Evolutionary conservation across 495 filamentous ascomycete species (phyloP), one percentile per base, ranked within the genome.

Genomic region (Tuber indicum): DNA sequence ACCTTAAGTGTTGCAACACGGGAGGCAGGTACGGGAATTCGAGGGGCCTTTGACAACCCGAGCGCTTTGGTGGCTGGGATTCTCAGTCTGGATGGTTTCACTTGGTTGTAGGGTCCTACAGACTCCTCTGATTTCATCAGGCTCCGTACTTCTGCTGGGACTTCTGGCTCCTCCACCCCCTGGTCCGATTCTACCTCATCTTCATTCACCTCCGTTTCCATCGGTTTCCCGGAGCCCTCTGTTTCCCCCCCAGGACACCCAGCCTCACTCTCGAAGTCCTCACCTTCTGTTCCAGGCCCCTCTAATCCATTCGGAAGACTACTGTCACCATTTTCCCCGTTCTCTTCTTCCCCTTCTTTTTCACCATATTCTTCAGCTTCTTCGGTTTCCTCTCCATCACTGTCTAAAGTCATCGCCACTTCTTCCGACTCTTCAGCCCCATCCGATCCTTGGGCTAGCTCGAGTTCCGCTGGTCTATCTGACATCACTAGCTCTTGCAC

Each of bases 401-500:
- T 36, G 3, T 36, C 26, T 14, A 16, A 26, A 66, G 58, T 7
- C 58, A 66, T 66, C n/a, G 3, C 12, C 58, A 66, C 58, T 26
- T 66, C 26, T 66, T 36, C 26, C 58, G 14, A 36, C 58, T 36
- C 36, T 14, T 19, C 58, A 66, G 58, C 58, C 3, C 26, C 26
- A 36, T 16, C 58, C 26, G 36, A 66, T 66, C 32, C 58, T 66
- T 66, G 58, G 58, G 26, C 14, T 66, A 66, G 36, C 26, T 66
- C 58, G 26, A 66, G 58, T 66, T 66, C 26, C 17, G 58, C 26
- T 66, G 32, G 58, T 66, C 58, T 66, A 66, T 66, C 58, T 66
- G 32, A 36, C 26, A 66, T 66, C 58, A 66, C 58, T 66, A 66
- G 26, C 58, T 66, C 58, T 66, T 32, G 58, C 58, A 66, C 58